phyloP scores from a whole-genome alignment of 176 grass and related monocot genomes.

The Elymus sibiricus region DNA sequence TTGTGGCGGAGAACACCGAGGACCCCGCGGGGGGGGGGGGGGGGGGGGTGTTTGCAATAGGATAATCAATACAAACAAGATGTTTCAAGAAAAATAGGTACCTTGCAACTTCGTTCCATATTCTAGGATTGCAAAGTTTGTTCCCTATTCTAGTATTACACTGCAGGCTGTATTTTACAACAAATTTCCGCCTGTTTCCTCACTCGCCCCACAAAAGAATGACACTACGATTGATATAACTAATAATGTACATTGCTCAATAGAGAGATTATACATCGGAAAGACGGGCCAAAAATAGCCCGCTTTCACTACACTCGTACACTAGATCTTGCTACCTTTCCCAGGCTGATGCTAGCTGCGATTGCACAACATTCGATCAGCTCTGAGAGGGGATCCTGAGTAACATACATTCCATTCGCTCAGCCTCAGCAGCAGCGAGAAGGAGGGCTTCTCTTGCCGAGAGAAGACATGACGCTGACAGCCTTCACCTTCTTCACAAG shows the following conservation, averaged over 20 bases:
- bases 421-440: not conserved
- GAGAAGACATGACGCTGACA: slow-evolving; percentile 54
- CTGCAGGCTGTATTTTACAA: not conserved
- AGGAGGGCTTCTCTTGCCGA: slow-evolving; percentile 42
- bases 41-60: too few species aligned
- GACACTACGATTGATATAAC: not conserved
- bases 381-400: not conserved
- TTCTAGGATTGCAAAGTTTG: too few species aligned
- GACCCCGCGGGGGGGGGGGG: too few species aligned
- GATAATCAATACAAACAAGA: too few species aligned
- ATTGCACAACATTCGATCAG: not conserved
- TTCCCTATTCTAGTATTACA: too few species aligned
- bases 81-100: too few species aligned
- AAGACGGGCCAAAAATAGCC: not conserved
- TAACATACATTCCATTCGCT: not conserved
- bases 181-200: not conserved
- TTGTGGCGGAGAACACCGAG: too few species aligned
- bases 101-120: too few species aligned
- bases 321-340: slow-evolving; percentile 1
- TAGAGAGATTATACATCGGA: not conserved
- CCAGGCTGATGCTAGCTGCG: not conserved
- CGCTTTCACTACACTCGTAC: not conserved
- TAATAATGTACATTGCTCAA: not conserved
- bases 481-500: slow-evolving; percentile 82
- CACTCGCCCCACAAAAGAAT: not conserved